These are phyloP conservation scores for Lactarius quietus DNA, from an alignment of 768 basidiomycete genomes.

Conservation along the genomic window DNA sequence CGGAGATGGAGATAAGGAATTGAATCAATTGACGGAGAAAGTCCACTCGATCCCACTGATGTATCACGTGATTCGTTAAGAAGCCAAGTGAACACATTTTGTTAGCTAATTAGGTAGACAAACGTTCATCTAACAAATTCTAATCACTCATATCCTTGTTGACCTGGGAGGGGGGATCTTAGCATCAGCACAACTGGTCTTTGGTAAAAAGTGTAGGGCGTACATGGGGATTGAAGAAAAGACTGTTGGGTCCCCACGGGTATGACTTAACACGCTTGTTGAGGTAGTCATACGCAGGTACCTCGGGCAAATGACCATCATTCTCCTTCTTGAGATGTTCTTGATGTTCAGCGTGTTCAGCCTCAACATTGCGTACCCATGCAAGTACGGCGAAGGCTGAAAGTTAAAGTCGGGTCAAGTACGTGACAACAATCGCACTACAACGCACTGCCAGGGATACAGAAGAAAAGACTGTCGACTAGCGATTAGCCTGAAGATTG, in stretches of 20 bases:
- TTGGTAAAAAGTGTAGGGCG: conserved; percentile 27
- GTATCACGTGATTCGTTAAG: neutral
- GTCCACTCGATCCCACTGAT: neutral
- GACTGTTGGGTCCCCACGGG: conserved; percentile 81
- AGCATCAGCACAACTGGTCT: conserved; percentile 14
- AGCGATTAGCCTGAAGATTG: conserved; percentile 11
- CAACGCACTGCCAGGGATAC: conserved; percentile 67
- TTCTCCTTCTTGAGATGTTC: conserved; percentile 71
- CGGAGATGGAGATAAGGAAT: neutral
- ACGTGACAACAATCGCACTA: neutral
- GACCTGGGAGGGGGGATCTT: conserved; percentile 40
- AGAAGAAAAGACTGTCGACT: conserved; percentile 61
- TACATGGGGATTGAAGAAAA: conserved; percentile 79
- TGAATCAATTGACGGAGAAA: neutral
- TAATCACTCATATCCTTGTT: conserved; percentile 59
- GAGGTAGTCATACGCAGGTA: conserved; percentile 71
- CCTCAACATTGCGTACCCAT: conserved; percentile 52
- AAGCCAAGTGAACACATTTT: neutral
- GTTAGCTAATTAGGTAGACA: conserved; percentile 16
- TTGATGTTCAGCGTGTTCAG: conserved; percentile 66
- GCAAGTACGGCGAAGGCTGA: conserved; percentile 32
- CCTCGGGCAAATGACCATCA: conserved; percentile 64
- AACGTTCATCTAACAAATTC: conserved; percentile 21
- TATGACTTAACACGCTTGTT: conserved; percentile 74
- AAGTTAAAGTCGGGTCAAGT: conserved; percentile 19